Conservation (phyloP, 257 asterid genomes). For the Nemophila menziesii region DNA sequence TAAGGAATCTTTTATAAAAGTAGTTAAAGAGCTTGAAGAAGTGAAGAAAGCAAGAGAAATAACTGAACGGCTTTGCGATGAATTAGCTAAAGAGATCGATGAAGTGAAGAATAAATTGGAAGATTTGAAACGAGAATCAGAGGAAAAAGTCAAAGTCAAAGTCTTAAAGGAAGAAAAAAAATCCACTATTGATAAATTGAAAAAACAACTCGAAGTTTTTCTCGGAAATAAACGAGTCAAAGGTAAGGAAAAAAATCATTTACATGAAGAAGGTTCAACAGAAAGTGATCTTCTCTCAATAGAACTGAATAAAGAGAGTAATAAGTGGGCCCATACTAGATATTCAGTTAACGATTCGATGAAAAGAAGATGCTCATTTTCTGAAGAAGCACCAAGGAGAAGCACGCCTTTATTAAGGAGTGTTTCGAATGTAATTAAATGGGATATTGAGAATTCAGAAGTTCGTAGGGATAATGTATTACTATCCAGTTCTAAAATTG, state of each 20-base stretch:
- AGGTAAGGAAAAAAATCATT: slow-evolving; percentile 29
- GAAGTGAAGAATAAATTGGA: slow-evolving; percentile 42
- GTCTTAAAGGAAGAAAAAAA: slow-evolving; percentile 49
- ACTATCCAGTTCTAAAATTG: slow-evolving; percentile 30
- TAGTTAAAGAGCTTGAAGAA: slow-evolving; percentile 52
- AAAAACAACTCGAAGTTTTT: slow-evolving; percentile 68
- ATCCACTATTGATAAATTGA: slow-evolving; percentile 52
- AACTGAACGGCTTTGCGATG: slow-evolving; percentile 57
- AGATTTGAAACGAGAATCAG: slow-evolving; percentile 44
- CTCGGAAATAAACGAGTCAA: slow-evolving; percentile 37
- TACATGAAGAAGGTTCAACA: slow-evolving; percentile 35
- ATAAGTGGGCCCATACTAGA: slow-evolving; percentile 30
- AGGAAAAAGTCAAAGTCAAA: slow-evolving; percentile 47
- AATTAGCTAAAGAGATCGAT: slow-evolving; percentile 48
- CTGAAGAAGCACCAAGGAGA: slow-evolving; percentile 36
- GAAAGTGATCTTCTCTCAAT: slow-evolving; percentile 67
- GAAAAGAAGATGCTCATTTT: slow-evolving; percentile 32
- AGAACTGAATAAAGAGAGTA: slow-evolving; percentile 38
- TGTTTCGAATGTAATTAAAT: slow-evolving; percentile 51
- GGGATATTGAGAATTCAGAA: slow-evolving; percentile 24
- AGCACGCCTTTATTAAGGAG: slow-evolving; percentile 47
- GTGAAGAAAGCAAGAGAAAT: slow-evolving; percentile 73
- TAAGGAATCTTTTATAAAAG: slow-evolving; percentile 44
- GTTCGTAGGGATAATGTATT: slow-evolving; percentile 34
- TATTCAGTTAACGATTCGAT: slow-evolving; percentile 21